Evolutionary conservation across 129 eudicot genomes (phyloP), one percentile per base, ranked within the genome.

Genomic region (Flaveria robusta): DNA sequence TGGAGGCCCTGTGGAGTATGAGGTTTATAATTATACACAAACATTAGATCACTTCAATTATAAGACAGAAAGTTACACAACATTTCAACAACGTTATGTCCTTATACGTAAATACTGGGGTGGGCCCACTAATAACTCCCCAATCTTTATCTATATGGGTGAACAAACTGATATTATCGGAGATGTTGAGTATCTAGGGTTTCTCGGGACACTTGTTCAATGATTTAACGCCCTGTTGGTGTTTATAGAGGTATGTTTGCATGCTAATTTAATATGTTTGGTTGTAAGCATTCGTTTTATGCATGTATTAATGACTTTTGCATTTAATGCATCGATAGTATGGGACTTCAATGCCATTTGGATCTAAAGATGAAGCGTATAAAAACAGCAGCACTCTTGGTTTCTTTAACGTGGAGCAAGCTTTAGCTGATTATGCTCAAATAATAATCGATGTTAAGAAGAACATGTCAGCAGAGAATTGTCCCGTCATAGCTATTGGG

Each of bases 401-500:
- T 18, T 81, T 26, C 50, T 81, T 81, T 59, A 81, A 46, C 31
- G 58, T 75, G 11, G 84, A 74, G 50, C 80, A 81, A 74, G 84
- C 80, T 39, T 74, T 81, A 16, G 83, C 86, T 0, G 83, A 85
- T 74, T 85, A 78, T 16, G 88, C 85, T 26, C 82, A 84, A 4
- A 43, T 84, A 13, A 66, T 85, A 47, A 12, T 63, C 19, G 82
- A 85, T 54, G 47, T 85, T 22, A 85, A 85, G 26, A 62, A 68
- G 27, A 81, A 81, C 7, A 54, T 70, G 18, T 74, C 81, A 0
- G 86, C 88, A 27, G 71, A 62, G 49, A 74, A 56, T 39, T 85
- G 81, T n/a, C 88, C 88, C 0, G 74, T 85, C 31, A 85, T 85
- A 52, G 72, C 63, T 9, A 27, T 81, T 46, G 88, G 88, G 15